phyloP scores from a whole-genome alignment of 768 basidiomycete species.

The Hygrocybe coccinea region DNA sequence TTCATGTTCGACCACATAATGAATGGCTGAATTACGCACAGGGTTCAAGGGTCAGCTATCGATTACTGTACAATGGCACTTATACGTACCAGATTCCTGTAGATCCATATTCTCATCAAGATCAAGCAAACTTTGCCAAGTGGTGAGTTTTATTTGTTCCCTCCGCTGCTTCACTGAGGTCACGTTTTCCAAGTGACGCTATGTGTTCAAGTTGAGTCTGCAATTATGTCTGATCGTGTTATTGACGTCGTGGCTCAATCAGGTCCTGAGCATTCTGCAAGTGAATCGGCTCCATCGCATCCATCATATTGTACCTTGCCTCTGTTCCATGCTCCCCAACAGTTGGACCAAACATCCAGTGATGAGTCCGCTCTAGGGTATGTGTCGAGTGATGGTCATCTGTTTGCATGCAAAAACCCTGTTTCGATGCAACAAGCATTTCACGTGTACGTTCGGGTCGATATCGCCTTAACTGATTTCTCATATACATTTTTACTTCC shows the following conservation, averaged over 20 bases:
- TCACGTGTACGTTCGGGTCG: constrained; percentile 51
- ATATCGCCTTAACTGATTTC: too few species aligned
- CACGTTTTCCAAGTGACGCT: constrained; percentile 34
- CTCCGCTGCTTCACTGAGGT: background rate
- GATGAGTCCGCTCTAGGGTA: constrained; percentile 36
- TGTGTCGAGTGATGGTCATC: constrained; percentile 53
- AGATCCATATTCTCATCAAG: constrained; percentile 59
- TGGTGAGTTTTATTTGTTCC: constrained; percentile 36
- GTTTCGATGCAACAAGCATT: constrained; percentile 47
- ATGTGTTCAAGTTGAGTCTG: constrained; percentile 44
- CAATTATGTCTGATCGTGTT: background rate
- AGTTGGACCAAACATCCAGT: constrained; percentile 12
- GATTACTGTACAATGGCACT: background rate
- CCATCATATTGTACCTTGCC: constrained; percentile 54
- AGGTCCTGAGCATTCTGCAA: constrained; percentile 50
- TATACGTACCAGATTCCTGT: background rate
- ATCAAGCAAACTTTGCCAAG: constrained; percentile 48
- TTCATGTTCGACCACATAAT: constrained; percentile 13
- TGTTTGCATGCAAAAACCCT: constrained; percentile 52
- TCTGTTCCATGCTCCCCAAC: constrained; percentile 42
- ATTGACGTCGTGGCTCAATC: background rate
- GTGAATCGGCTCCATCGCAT: constrained; percentile 31
- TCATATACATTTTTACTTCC: background rate
- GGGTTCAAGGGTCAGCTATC: constrained; percentile 48
- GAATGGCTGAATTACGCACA: constrained; percentile 16